These are phyloP conservation scores for Clarireedia homoeocarpa DNA, from an alignment of 2,329 filamentous ascomycete species.

Conservation along the genomic window DNA sequence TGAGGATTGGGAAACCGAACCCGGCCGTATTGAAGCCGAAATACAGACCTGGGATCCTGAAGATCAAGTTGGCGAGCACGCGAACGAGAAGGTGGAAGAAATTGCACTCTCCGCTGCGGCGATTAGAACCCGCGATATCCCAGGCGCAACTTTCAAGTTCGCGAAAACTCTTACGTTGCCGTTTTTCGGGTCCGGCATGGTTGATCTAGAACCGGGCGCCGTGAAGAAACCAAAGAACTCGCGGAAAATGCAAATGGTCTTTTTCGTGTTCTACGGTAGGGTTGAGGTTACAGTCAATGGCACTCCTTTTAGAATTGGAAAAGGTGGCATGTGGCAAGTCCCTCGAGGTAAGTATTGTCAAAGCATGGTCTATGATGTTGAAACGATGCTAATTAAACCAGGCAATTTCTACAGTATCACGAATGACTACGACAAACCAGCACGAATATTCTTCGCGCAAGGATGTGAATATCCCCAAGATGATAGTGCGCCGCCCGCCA, in stretches of 20 bases:
- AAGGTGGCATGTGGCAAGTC: slow-evolving; percentile 88
- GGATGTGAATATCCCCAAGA: slow-evolving; percentile 50
- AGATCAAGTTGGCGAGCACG: slow-evolving; percentile 46
- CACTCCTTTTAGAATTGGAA: slow-evolving; percentile 71
- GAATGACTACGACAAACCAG: slow-evolving; percentile 66
- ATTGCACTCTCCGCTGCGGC: slow-evolving; percentile 41
- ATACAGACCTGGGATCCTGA: slow-evolving; percentile 58
- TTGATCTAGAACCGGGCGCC: slow-evolving; percentile 76
- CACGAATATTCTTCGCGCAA: slow-evolving; percentile 87
- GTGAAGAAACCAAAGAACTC: slow-evolving; percentile 89
- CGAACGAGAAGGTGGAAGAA: slow-evolving; percentile 46
- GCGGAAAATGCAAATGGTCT: slow-evolving; percentile 93
- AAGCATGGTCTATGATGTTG: background rate
- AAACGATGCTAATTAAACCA: slow-evolving; percentile 32
- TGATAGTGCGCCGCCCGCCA: background rate
- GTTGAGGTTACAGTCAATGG: slow-evolving; percentile 73
- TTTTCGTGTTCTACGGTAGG: slow-evolving; percentile 79
- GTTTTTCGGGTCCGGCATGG: slow-evolving; percentile 84
- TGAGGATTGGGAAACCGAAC: slow-evolving; percentile 65
- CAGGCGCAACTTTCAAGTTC: slow-evolving; percentile 70
- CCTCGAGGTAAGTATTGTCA: slow-evolving; percentile 65
- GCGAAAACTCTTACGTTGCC: slow-evolving; percentile 77
- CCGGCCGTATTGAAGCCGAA: slow-evolving; percentile 55
- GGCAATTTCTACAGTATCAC: slow-evolving; percentile 90
- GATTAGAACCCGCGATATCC: slow-evolving; percentile 50